These are phyloP conservation scores for Gracilaria gracilis DNA, from an alignment of 23 red algal species.

Conservation along the genomic window DNA sequence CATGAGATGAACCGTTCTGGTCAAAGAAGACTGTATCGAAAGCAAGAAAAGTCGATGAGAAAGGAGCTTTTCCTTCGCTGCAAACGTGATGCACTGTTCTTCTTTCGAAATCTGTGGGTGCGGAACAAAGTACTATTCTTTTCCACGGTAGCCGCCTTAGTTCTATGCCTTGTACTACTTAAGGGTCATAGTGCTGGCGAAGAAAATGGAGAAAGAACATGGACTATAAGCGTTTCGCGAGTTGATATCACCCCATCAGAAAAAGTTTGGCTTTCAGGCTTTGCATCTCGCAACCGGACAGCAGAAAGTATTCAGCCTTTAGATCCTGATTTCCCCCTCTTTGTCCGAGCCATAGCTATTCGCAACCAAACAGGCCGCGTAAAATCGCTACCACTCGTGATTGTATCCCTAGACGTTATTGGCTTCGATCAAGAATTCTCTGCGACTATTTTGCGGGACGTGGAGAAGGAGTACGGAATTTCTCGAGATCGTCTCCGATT, in stretches of 20 bases:
- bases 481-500: constrained; percentile 41
- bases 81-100: not conserved
- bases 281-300: constrained; percentile 64
- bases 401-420: constrained; percentile 70
- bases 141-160: not conserved
- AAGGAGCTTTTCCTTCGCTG: not conserved
- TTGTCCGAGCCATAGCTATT: constrained; percentile 54
- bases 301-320: constrained; percentile 18
- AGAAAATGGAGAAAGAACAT: not conserved
- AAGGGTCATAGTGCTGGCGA: not conserved
- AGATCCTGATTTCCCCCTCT: constrained; percentile 30
- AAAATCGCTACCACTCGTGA: constrained; percentile 44
- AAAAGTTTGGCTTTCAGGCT: constrained; percentile 66
- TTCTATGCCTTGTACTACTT: not conserved
- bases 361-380: constrained; percentile 13
- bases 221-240: constrained; percentile 27
- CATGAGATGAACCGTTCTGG: not conserved
- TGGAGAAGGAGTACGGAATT: constrained; percentile 32
- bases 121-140: not conserved
- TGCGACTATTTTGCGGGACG: not conserved
- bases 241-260: constrained; percentile 74
- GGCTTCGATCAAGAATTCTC: constrained; percentile 40
- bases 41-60: not conserved
- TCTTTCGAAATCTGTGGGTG: not conserved
- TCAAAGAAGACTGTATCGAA: not conserved